These are phyloP conservation scores for Neurospora sp. DNA, from an alignment of 495 filamentous ascomycete genomes.

Conservation along the genomic window DNA sequence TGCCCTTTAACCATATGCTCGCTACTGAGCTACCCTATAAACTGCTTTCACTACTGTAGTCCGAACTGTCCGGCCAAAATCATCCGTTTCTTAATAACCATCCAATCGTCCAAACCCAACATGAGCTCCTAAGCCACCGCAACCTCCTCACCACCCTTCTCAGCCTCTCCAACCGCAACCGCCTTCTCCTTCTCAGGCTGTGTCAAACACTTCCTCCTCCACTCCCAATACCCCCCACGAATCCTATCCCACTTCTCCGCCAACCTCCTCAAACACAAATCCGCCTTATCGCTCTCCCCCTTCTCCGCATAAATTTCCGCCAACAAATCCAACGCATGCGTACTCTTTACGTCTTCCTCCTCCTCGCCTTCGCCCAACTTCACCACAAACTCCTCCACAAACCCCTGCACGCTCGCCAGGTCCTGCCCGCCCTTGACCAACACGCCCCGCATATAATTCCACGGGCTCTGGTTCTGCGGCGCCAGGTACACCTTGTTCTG, in stretches of 20 bases:
- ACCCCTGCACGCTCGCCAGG: constrained; percentile 49
- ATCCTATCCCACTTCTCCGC: constrained; percentile 85
- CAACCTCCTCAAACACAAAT: constrained; percentile 58
- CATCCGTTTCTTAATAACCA: not conserved
- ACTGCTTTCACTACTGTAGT: not conserved
- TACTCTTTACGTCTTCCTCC: constrained; percentile 51
- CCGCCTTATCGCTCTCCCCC: constrained; percentile 46
- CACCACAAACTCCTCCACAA: constrained; percentile 56
- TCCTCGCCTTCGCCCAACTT: constrained; percentile 32
- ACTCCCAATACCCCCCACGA: constrained; percentile 85
- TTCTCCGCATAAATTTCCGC: constrained; percentile 69
- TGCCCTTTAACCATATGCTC: not conserved
- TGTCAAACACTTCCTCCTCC: constrained; percentile 42
- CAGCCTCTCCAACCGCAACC: not conserved
- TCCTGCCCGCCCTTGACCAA: constrained; percentile 51
- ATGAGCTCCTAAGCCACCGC: not conserved
- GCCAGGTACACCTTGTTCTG: constrained; percentile 61
- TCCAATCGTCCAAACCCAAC: not conserved
- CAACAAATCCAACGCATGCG: constrained; percentile 82
- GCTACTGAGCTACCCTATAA: not conserved
- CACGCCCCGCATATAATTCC: constrained; percentile 81
- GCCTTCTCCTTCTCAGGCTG: not conserved
- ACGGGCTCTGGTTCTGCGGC: constrained; percentile 88
- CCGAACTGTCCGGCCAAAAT: not conserved
- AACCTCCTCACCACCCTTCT: not conserved